These are phyloP conservation scores for Solanum chaucha DNA, from an alignment of 257 asterid genomes.

Conservation along the genomic window DNA sequence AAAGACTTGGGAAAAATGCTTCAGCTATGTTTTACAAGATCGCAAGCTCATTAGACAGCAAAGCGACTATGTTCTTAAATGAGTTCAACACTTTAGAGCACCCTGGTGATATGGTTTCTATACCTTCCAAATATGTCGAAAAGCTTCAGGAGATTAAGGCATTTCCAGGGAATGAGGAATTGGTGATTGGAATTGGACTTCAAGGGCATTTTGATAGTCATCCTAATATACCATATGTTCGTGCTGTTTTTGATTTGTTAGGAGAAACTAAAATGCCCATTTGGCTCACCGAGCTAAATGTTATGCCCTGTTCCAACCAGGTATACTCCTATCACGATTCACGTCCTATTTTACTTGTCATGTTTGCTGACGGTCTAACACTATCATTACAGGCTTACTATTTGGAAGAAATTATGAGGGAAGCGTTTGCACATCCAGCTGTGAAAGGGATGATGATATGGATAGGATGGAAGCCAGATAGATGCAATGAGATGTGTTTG, in stretches of 20 bases:
- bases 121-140: conserved; percentile 26
- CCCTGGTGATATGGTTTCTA: conserved; percentile 22
- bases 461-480: conserved; percentile 44
- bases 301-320: conserved; percentile 21
- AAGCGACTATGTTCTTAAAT: conserved; percentile 29
- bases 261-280: conserved; percentile 38
- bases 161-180: conserved; percentile 36
- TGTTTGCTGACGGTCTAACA: neutral
- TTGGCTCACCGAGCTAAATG: conserved; percentile 51
- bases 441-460: conserved; percentile 49
- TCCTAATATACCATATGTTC: conserved; percentile 27
- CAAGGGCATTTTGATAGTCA: conserved; percentile 32
- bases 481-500: conserved; percentile 36
- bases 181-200: conserved; percentile 32
- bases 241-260: conserved; percentile 35
- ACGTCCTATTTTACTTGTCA: neutral
- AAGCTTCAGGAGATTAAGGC: conserved; percentile 26
- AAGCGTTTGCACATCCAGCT: conserved; percentile 48
- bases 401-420: conserved; percentile 43
- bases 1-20: conserved; percentile 31
- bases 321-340: conserved; percentile 3
- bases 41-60: conserved; percentile 25
- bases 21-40: conserved; percentile 44
- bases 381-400: neutral
- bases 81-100: conserved; percentile 36